Percentiles rank a stretch among this genome's conserved stretches.
phyloP scores from a whole-genome alignment of 257 asterid species.

The Anisodus tanguticus region DNA sequence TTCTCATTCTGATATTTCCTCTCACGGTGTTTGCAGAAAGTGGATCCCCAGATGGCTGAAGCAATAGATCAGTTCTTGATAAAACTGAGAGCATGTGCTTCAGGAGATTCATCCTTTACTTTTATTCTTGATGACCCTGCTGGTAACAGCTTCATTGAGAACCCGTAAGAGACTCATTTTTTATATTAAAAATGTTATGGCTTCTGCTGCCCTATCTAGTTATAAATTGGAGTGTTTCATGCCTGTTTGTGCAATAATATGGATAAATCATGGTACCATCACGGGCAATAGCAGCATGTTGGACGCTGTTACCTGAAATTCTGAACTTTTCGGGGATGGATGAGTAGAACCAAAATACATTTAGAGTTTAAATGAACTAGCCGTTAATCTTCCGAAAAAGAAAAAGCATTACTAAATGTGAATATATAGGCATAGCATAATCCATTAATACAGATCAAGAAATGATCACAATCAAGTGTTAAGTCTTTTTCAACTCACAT shows the following conservation, averaged over 20 bases:
- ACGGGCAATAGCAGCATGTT: neutral
- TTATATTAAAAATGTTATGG: neutral
- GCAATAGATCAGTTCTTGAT: conserved; percentile 81
- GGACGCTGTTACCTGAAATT: conserved; percentile 19
- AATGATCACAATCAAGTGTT: neutral
- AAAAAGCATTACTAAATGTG: neutral
- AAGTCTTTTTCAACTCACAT: neutral
- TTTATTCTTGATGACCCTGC: conserved; percentile 92
- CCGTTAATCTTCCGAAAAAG: neutral
- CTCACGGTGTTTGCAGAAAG: conserved; percentile 60
- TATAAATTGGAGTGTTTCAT: neutral
- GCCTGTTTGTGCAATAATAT: neutral
- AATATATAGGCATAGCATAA: neutral
- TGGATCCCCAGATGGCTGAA: conserved; percentile 77
- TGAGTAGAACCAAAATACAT: conserved; percentile 7
- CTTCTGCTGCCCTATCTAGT: neutral
- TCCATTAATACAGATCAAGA: conserved; percentile 19
- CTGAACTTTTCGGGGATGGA: neutral
- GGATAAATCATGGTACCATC: neutral
- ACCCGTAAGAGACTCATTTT: conserved; percentile 68
- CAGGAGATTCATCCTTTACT: conserved; percentile 70
- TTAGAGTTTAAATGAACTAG: neutral
- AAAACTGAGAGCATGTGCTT: conserved; percentile 82
- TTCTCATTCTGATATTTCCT: conserved; percentile 25
- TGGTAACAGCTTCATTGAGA: conserved; percentile 98